Evolutionary conservation across 2,329 filamentous ascomycete species (phyloP).

Genomic region (Clathrospora elynae): DNA sequence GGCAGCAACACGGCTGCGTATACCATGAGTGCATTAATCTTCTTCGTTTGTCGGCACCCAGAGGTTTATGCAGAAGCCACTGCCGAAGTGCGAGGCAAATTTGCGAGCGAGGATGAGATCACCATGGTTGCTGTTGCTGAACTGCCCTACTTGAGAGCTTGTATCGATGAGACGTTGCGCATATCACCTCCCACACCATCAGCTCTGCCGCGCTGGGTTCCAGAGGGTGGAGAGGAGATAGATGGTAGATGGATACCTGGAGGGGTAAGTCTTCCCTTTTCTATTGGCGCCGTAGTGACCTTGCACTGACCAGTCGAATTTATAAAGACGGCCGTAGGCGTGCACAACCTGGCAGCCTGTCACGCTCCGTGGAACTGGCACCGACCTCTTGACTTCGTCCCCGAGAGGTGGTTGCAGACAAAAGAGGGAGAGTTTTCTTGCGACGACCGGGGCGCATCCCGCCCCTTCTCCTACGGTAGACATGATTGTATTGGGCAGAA

Average conservation of each 20-base stretch:
- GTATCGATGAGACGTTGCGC: constrained; percentile 6
- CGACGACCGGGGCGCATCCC: constrained; percentile 5
- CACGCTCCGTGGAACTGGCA: constrained; percentile 8
- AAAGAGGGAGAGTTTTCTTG: constrained; percentile 6
- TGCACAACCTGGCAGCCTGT: constrained; percentile 6
- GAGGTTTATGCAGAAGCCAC: background rate
- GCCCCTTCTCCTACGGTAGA: constrained; percentile 7
- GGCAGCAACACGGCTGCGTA: constrained; percentile 8
- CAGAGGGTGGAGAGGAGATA: constrained; percentile 7
- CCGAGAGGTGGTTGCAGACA: constrained; percentile 7
- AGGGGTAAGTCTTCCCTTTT: background rate
- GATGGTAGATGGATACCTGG: constrained; percentile 7
- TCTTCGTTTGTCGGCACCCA: constrained; percentile 4
- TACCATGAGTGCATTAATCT: constrained; percentile 5
- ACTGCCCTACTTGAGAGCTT: constrained; percentile 4
- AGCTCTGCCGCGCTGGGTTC: constrained; percentile 7
- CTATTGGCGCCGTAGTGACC: background rate
- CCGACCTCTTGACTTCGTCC: constrained; percentile 6
- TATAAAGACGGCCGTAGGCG: constrained; percentile 5
- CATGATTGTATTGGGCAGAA: constrained; percentile 8
- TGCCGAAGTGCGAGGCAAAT: constrained; percentile 4
- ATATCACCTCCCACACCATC: constrained; percentile 6
- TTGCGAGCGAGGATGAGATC: constrained; percentile 4
- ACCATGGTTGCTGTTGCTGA: constrained; percentile 8
- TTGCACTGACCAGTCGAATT: constrained; percentile 1